Base-by-base conservation (phyloP, 345 rosid species). In the Nasturtium officinale region DNA sequence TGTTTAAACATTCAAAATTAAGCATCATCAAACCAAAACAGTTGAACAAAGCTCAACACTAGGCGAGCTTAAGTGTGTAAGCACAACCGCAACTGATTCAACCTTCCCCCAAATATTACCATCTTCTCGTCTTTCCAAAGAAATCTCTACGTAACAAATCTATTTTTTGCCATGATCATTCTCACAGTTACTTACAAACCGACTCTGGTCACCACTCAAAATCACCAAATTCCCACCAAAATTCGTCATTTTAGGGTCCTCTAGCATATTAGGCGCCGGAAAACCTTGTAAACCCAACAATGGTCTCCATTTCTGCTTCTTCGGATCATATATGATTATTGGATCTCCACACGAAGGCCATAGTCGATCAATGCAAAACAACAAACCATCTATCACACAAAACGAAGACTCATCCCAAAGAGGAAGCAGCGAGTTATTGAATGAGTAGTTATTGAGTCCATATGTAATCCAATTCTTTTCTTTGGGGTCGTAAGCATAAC, bases 141-240 rank as follows among this genome's bases (percentile, higher is more conserved):
- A 6, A 6, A 30, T 30, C 33, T 30, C 33, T 30, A 30, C 33
- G 32, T 29, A 29, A 29, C 32, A 29, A 29, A 29, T 29, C 32
- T 29, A n/a, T n/a, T n/a, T n/a, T 32, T 7, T 32, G 1, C 35
- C 35, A 32, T 7, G n/a, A n/a, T n/a, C 1, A 7, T 32, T 1
- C 35, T 32, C 30, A 28, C 30, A 28, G 5, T 28, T 32, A 32
- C 35, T 32, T 7, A 5, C 30, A 28, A 32, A 32, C 35, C 9
- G 9, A 32, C 6, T 10, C 20, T 1, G 0, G 3, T 3, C 17
- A 26, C 7, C 3, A 5, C 47, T 32, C 46, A 69, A 16, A 56
- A 69, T 57, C 56, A 45, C 30, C 56, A 56, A 20, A 32, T 57
- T 56, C 5, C 73, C 73, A 56, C 25, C 65, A 45, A 69, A 7